Conservation (phyloP, 192 early-diverging fungal species). For the Entomortierella lignicola region DNA sequence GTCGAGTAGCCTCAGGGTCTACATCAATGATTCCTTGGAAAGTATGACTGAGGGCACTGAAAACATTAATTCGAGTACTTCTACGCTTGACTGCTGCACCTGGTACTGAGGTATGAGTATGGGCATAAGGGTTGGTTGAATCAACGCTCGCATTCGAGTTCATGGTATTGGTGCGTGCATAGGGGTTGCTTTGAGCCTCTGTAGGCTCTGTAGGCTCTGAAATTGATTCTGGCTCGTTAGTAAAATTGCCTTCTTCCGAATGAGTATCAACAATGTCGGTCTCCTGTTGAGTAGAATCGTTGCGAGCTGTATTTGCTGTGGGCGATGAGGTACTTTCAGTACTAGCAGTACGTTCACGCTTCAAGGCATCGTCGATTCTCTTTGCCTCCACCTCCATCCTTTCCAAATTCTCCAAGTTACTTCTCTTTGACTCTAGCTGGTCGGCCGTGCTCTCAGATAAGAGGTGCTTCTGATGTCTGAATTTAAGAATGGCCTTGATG, state of each 20-base stretch:
- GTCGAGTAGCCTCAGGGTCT: constrained; percentile 89
- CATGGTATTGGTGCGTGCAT: constrained; percentile 19
- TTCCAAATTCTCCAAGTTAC: constrained; percentile 67
- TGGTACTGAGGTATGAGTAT: constrained; percentile 16
- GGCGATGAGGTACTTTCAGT: constrained; percentile 13
- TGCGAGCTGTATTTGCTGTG: neutral
- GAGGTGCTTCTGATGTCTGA: constrained; percentile 87
- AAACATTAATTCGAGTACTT: constrained; percentile 61
- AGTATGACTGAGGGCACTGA: constrained; percentile 73
- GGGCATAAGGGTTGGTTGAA: constrained; percentile 33
- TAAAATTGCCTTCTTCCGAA: constrained; percentile 41
- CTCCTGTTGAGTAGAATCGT: neutral
- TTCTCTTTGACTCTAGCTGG: constrained; percentile 78
- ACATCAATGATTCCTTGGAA: constrained; percentile 96
- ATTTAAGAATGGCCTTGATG: constrained; percentile 89
- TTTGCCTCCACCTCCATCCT: constrained; percentile 79
- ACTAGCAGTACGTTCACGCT: constrained; percentile 49
- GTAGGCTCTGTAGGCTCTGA: constrained; percentile 7
- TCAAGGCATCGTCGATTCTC: constrained; percentile 75
- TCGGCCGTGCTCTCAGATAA: constrained; percentile 84
- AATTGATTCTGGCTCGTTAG: constrained; percentile 29
- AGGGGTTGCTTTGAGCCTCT: constrained; percentile 15
- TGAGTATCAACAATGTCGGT: neutral
- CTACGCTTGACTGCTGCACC: constrained; percentile 38
- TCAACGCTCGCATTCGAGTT: constrained; percentile 19